Conservation (phyloP, 2,329 filamentous ascomycete species). For the Botrytis paeoniae region DNA sequence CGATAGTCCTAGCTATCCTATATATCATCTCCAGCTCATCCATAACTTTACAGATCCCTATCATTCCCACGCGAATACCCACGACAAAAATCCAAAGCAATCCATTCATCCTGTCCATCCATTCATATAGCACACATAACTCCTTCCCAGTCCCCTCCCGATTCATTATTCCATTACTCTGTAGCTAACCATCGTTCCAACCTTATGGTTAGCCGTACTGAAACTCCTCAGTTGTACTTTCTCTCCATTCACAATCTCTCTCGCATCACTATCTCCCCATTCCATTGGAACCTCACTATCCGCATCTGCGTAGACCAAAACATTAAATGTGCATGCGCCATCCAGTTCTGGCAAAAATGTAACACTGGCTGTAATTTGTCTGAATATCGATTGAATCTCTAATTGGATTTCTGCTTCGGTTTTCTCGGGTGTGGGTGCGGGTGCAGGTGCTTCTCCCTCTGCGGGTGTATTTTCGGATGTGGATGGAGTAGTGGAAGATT, state of each 20-base stretch:
- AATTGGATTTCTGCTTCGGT: constrained; percentile 91
- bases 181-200: constrained; percentile 95
- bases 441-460: constrained; percentile 36
- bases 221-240: constrained; percentile 94
- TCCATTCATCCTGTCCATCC: not conserved
- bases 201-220: constrained; percentile 89
- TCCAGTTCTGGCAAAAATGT: constrained; percentile 93
- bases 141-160: not conserved
- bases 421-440: constrained; percentile 57
- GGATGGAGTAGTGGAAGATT: constrained; percentile 40
- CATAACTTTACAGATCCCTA: constrained; percentile 14
- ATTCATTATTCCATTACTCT: constrained; percentile 47
- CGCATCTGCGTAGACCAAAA: constrained; percentile 94
- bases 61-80: not conserved
- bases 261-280: constrained; percentile 97
- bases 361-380: constrained; percentile 95
- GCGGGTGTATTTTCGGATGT: constrained; percentile 62
- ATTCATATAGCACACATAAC: not conserved
- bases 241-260: constrained; percentile 90
- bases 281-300: constrained; percentile 96
- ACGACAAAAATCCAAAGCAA: not conserved
- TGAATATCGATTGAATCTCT: constrained; percentile 94
- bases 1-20: constrained; percentile 16
- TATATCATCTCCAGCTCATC: constrained; percentile 4
- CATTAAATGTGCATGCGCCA: constrained; percentile 97